Evolutionary conservation across 495 filamentous ascomycete genomes (phyloP).

Genomic region (Neurospora discreta): DNA sequence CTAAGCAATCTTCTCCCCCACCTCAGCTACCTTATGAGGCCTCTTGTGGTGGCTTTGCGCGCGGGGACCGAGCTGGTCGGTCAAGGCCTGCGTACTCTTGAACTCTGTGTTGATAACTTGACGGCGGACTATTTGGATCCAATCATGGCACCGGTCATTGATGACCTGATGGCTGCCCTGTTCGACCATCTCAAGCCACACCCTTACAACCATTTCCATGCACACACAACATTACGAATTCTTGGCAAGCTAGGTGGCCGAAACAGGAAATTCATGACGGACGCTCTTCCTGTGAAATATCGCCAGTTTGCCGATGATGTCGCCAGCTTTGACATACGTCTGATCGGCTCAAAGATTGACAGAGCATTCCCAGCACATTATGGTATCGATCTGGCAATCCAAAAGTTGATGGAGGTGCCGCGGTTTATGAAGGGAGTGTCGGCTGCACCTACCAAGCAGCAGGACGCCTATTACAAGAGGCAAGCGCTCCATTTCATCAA

Average conservation of each 20-base stretch:
- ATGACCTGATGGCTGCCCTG: conserved; percentile 92
- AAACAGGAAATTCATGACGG: conserved; percentile 88
- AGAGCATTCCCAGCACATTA: conserved; percentile 74
- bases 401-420: conserved; percentile 68
- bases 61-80: conserved; percentile 88
- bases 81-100: conserved; percentile 85
- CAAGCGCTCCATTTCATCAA: conserved; percentile 81
- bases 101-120: conserved; percentile 95
- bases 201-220: conserved; percentile 91
- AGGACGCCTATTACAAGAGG: conserved; percentile 81
- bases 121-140: conserved; percentile 97
- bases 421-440: conserved; percentile 37
- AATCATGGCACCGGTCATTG: conserved; percentile 98
- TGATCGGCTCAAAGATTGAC: conserved; percentile 80
- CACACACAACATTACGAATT: conserved; percentile 97
- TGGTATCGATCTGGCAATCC: conserved; percentile 80
- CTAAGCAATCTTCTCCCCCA: conserved; percentile 96
- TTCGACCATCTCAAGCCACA: conserved; percentile 89
- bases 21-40: conserved; percentile 92
- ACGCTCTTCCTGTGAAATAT: conserved; percentile 69
- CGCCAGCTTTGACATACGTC: conserved; percentile 72
- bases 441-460: conserved; percentile 40
- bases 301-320: conserved; percentile 77
- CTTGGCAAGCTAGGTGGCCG: conserved; percentile 92
- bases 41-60: conserved; percentile 84